Conservation (phyloP, 2,329 filamentous ascomycete species). For the Beauveria medogensis region DNA sequence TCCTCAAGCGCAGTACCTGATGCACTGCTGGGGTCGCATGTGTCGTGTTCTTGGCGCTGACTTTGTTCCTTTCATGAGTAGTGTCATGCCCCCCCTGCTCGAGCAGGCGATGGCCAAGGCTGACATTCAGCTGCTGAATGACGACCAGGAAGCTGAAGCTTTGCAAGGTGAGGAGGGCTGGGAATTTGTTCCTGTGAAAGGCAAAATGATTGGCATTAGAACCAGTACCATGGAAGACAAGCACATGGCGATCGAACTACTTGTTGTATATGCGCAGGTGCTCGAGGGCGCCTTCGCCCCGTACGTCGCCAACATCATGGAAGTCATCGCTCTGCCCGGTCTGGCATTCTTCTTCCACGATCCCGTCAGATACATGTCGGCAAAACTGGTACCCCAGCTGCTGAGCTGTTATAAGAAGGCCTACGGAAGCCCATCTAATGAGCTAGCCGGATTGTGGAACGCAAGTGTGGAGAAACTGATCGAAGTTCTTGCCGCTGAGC, state of each 20-base stretch:
- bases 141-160: constrained; percentile 87
- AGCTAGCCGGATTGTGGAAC: constrained; percentile 76
- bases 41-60: constrained; percentile 85
- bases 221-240: constrained; percentile 97
- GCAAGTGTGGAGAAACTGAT: constrained; percentile 83
- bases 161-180: constrained; percentile 93
- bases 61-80: constrained; percentile 86
- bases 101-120: constrained; percentile 91
- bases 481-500: constrained; percentile 87
- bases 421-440: constrained; percentile 70
- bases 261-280: constrained; percentile 94
- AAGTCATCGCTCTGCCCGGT: constrained; percentile 89
- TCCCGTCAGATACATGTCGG: constrained; percentile 87
- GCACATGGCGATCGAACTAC: constrained; percentile 97
- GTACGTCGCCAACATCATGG: constrained; percentile 88
- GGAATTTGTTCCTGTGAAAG: constrained; percentile 94
- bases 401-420: constrained; percentile 91
- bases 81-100: constrained; percentile 88
- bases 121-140: constrained; percentile 91
- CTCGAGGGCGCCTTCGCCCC: constrained; percentile 88
- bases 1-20: constrained; percentile 90
- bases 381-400: constrained; percentile 87
- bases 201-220: constrained; percentile 97
- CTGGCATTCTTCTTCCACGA: constrained; percentile 99
- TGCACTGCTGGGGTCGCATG: constrained; percentile 99